Evolutionary conservation across 2,329 filamentous ascomycete genomes (phyloP).

Genomic region (Epichloe bromicola): DNA sequence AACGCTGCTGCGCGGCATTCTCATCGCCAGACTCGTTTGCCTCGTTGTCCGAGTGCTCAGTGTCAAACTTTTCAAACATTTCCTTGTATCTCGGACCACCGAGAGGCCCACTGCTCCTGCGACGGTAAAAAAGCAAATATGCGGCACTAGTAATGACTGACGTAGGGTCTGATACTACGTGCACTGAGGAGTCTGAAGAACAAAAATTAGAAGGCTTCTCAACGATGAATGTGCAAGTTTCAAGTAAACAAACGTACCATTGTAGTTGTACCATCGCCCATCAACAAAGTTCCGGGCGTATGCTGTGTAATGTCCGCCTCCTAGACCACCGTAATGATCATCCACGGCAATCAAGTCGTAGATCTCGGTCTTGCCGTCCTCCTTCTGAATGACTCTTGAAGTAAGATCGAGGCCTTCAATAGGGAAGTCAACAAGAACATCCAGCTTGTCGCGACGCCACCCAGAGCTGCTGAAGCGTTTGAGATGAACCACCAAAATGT

Average conservation of each 20-base stretch:
- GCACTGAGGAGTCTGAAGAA: conserved; percentile 58
- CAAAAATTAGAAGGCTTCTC: not conserved
- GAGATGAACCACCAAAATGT: conserved; percentile 87
- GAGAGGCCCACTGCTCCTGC: conserved; percentile 62
- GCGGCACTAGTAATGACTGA: conserved; percentile 62
- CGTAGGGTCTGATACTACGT: conserved; percentile 43
- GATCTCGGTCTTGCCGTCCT: conserved; percentile 67
- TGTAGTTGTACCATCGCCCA: conserved; percentile 88
- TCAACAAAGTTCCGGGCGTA: conserved; percentile 88
- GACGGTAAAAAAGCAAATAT: conserved; percentile 92
- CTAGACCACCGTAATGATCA: conserved; percentile 86
- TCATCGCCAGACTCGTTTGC: conserved; percentile 57
- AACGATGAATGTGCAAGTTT: not conserved
- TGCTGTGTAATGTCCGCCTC: conserved; percentile 92
- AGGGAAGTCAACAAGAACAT: conserved; percentile 83
- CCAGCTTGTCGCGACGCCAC: conserved; percentile 77
- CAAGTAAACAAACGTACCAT: conserved; percentile 48
- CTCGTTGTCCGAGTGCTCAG: conserved; percentile 32
- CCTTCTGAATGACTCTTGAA: conserved; percentile 63
- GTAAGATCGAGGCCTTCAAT: conserved; percentile 76
- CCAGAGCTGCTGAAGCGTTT: conserved; percentile 88
- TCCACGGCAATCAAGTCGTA: conserved; percentile 95
- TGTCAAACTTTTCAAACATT: conserved; percentile 52
- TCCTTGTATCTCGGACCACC: conserved; percentile 65
- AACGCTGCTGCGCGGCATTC: conserved; percentile 32